Evolutionary conservation across 768 basidiomycete species (phyloP).

Genomic region (Ramaria sp.): DNA sequence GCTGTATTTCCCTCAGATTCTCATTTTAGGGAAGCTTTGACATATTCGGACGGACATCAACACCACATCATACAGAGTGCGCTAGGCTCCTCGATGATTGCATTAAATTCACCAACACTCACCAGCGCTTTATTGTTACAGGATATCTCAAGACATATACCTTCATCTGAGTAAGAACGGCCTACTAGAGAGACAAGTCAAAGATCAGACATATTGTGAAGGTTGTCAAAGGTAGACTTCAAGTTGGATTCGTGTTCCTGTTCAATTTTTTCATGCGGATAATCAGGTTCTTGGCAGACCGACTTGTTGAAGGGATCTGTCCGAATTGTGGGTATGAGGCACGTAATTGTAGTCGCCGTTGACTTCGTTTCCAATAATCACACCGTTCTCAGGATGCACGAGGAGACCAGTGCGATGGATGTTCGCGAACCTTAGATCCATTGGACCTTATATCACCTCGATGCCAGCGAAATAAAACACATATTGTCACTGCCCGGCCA

Average conservation of each 20-base stretch:
- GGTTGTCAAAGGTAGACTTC: slow-evolving; percentile 61
- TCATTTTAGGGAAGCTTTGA: slow-evolving; percentile 55
- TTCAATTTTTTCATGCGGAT: not conserved
- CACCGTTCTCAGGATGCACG: slow-evolving; percentile 66
- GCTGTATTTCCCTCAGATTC: not conserved
- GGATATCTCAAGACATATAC: slow-evolving; percentile 89
- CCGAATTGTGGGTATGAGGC: slow-evolving; percentile 87
- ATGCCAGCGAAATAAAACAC: slow-evolving; percentile 77
- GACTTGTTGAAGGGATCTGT: slow-evolving; percentile 96
- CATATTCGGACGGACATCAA: slow-evolving; percentile 92
- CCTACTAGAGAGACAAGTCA: slow-evolving; percentile 70
- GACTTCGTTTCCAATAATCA: not conserved
- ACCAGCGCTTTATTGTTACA: slow-evolving; percentile 19
- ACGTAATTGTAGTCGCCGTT: slow-evolving; percentile 13
- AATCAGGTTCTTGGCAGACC: slow-evolving; percentile 83
- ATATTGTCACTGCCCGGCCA: slow-evolving; percentile 61
- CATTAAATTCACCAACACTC: not conserved
- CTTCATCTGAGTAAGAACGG: slow-evolving; percentile 69
- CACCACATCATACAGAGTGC: slow-evolving; percentile 80
- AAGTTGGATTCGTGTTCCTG: not conserved
- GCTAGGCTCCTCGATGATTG: slow-evolving; percentile 12
- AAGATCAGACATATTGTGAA: slow-evolving; percentile 93
- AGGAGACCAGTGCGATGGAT: slow-evolving; percentile 96
- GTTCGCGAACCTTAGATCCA: slow-evolving; percentile 85
- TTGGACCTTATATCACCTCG: slow-evolving; percentile 91